Conservation (phyloP, 371 early-diverging fungal genomes). For the Mucor piriformis region DNA sequence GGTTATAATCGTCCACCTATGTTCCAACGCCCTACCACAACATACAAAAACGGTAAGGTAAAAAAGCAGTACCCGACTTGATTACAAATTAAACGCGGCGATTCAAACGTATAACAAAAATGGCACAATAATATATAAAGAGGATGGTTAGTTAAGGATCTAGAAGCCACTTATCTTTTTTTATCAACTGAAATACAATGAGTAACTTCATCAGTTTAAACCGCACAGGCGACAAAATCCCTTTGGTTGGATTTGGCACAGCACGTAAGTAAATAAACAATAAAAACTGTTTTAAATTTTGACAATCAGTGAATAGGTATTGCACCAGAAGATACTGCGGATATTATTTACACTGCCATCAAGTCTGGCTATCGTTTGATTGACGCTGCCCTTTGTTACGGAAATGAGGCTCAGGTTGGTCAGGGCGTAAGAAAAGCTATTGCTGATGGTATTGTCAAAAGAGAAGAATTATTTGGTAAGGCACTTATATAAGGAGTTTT, state of each 20-base stretch:
- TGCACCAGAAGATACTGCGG: conserved; percentile 30
- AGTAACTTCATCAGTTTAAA: conserved; percentile 20
- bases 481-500: background rate
- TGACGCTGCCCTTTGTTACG: conserved; percentile 54
- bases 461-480: conserved; percentile 60
- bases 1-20: too few species aligned
- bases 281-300: too few species aligned
- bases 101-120: too few species aligned
- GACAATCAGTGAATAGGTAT: conserved; percentile 22
- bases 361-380: conserved; percentile 52
- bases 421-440: conserved; percentile 57
- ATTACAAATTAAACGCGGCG: too few species aligned
- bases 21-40: too few species aligned
- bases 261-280: conserved; percentile 5
- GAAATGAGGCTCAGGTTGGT: conserved; percentile 75
- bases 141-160: too few species aligned
- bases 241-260: conserved; percentile 50
- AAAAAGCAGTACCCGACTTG: too few species aligned
- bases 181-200: background rate
- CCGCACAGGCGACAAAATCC: conserved; percentile 50
- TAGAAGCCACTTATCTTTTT: too few species aligned
- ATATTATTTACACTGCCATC: conserved; percentile 55
- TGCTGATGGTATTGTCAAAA: conserved; percentile 59
- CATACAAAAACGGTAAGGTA: too few species aligned
- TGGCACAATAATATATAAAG: too few species aligned